These are phyloP conservation scores for Talaromyces sp. DNA, from an alignment of 2,329 filamentous ascomycete genomes.

Conservation along the genomic window DNA sequence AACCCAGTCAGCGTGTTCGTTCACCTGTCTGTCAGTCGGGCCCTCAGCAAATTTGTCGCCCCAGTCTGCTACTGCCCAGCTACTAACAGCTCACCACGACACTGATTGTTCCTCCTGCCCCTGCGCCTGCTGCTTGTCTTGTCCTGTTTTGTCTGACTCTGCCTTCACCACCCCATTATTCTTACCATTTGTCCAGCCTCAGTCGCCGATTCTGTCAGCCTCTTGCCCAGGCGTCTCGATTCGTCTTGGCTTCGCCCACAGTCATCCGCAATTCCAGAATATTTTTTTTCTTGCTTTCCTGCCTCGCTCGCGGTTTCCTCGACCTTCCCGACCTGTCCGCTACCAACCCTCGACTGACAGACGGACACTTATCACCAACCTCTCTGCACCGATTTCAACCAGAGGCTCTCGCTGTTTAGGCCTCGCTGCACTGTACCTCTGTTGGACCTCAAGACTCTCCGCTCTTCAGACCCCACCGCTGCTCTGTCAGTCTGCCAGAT, in stretches of 20 bases:
- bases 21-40: neutral
- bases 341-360: neutral
- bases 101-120: neutral
- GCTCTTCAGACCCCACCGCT: constrained; percentile 7
- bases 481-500: constrained; percentile 13
- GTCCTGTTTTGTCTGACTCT: neutral
- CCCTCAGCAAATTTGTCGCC: neutral
- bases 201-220: neutral
- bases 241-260: constrained; percentile 3
- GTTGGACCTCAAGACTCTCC: neutral
- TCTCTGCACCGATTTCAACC: neutral
- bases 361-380: neutral
- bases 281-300: neutral
- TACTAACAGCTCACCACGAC: constrained; percentile 2
- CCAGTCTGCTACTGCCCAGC: constrained; percentile 1
- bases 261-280: neutral
- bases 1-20: neutral
- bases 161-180: neutral
- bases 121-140: neutral
- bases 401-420: neutral
- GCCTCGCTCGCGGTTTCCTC: neutral
- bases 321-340: constrained; percentile 6
- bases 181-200: neutral
- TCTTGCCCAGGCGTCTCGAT: constrained; percentile 3
- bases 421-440: neutral